phyloP scores from a whole-genome alignment of 2,329 filamentous ascomycete genomes.

The Colletotrichum phormii region DNA sequence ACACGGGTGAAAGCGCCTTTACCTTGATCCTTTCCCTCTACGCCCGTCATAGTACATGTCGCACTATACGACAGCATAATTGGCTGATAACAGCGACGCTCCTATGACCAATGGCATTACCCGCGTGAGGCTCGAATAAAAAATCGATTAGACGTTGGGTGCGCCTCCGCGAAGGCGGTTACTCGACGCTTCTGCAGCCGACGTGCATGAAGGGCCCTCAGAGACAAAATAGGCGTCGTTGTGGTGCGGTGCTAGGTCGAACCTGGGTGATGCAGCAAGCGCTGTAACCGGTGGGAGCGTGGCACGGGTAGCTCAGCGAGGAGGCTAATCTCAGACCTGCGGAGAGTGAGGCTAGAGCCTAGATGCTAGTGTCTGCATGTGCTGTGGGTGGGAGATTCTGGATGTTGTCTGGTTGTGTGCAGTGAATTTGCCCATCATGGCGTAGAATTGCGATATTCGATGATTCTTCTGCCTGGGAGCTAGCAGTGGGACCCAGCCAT shows the following conservation, averaged over 20 bases:
- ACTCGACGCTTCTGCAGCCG: conserved; percentile 18
- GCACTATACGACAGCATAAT: conserved; percentile 2
- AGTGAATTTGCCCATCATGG: conserved; percentile 31
- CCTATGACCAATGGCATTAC: conserved; percentile 15
- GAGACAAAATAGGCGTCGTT: conserved; percentile 11
- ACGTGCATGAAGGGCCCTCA: conserved; percentile 19
- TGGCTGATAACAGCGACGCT: conserved; percentile 8
- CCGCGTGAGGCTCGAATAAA: not conserved
- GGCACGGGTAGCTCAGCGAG: conserved; percentile 8
- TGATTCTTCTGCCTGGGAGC: conserved; percentile 6
- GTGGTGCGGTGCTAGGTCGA: conserved; percentile 10
- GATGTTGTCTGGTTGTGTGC: not conserved
- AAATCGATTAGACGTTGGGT: not conserved
- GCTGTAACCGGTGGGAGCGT: conserved; percentile 12
- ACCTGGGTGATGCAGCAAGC: conserved; percentile 11
- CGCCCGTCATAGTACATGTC: conserved; percentile 4
- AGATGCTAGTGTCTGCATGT: not conserved
- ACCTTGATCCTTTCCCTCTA: conserved; percentile 3
- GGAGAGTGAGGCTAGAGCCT: conserved; percentile 20
- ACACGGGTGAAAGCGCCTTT: conserved; percentile 6
- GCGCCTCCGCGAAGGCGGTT: not conserved
- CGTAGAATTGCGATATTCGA: conserved; percentile 33
- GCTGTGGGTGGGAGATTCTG: not conserved
- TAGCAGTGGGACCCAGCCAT: conserved; percentile 11
- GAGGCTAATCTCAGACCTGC: conserved; percentile 30